Conservation (phyloP, 345 rosid genomes). For the Citrus sp. region DNA sequence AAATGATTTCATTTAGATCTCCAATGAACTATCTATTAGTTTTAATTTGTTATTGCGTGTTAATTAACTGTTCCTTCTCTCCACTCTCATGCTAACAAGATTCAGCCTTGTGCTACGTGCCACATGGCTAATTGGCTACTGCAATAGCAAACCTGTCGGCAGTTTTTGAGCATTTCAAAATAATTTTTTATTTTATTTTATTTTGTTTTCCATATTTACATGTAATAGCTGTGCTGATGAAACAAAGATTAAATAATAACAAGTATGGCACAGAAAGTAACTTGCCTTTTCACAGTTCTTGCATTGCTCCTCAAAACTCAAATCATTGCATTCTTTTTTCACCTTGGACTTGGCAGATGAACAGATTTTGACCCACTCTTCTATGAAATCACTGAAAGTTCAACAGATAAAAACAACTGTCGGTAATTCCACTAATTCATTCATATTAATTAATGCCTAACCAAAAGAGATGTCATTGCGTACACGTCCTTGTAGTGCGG, state of each 20-base stretch:
- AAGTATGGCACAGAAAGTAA: not conserved
- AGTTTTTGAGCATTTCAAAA: not conserved
- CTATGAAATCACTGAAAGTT: slow-evolving; percentile 76
- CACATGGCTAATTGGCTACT: not conserved
- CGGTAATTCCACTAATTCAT: not conserved
- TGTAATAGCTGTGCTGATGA: not conserved
- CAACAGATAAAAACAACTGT: not conserved
- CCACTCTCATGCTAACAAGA: not conserved
- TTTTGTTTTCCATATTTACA: not conserved
- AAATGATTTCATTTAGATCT: not conserved
- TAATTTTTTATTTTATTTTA: not conserved
- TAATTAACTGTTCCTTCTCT: not conserved
- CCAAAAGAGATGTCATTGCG: too few relatives aligned
- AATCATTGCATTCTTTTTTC: slow-evolving; percentile 37
- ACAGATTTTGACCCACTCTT: slow-evolving; percentile 81
- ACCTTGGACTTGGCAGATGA: slow-evolving; percentile 69
- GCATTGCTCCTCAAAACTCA: slow-evolving; percentile 70
- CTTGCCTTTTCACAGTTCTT: slow-evolving; percentile 77
- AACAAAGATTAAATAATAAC: not conserved
- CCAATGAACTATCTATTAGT: not conserved
- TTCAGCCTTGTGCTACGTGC: not conserved
- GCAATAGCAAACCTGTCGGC: not conserved
- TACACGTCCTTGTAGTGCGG: not conserved
- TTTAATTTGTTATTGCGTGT: not conserved
- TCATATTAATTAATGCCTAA: not conserved